Base-by-base conservation (phyloP, 139 green algal species). In the Eudorina sp. region DNA sequence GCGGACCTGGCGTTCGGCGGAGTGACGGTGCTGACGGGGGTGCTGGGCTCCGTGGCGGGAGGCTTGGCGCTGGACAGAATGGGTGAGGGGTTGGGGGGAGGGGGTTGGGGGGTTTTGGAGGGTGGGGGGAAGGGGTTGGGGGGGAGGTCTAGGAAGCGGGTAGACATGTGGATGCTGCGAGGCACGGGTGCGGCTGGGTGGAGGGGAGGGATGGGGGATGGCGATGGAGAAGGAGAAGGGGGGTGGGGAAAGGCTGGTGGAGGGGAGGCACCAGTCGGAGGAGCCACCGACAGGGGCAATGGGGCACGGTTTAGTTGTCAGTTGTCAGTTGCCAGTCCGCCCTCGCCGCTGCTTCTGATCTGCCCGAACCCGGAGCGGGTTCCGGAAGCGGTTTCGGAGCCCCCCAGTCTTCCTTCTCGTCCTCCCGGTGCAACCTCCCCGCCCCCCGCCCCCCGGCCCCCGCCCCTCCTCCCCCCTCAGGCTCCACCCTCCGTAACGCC, bases 1-100 rank as follows among this genome's bases (percentile, higher is more conserved):
- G 96, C 96, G 23, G 97, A 99, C 85, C 66, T 97, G 48, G 90
- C 94, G 0, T 98, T 99, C 92, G 97, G 97, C 4, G 94, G 82
- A 19, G 92, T 99, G 29, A 99, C 97, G 0, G 96, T 99, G 14
- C 3, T 97, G 11, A 97, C 97, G 41, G 95, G 95, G 45, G 92
- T 96, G n/a, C 18, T 96, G 34, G 97, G 97, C 36, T 96, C 92
- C 16, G 58, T 98, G 53, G 83, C 85, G 16, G 97, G 97, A 18
- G 97, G 97, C 40, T 13, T 95, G 23, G 25, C 94, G 53, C 90
- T 99, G 66, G 97, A 99, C 91, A 16, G 27, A 2, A 55, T 97
- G 13, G 97, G 87, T 72, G 70, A 34, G 82, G 25, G 48, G 45
- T 34, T 53, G 11, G 70, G 13, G 38, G 55, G 25, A 0, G 19